Percentiles rank a stretch among this genome's conserved stretches.
phyloP scores from a whole-genome alignment of 2,329 filamentous ascomycete genomes.

The Alternaria gaisen region DNA sequence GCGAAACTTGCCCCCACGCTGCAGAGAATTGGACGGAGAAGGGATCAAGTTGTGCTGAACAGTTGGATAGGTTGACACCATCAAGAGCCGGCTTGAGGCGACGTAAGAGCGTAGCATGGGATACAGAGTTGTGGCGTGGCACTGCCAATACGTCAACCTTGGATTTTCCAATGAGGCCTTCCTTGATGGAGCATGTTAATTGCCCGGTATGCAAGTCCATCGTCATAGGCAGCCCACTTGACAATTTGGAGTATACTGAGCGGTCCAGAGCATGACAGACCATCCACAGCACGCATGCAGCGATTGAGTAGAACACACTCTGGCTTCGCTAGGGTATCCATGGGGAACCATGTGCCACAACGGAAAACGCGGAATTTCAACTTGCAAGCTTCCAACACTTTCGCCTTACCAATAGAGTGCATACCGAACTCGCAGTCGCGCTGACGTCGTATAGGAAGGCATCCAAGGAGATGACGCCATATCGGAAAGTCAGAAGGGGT shows the following conservation, averaged over 20 bases:
- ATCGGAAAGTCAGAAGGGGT: not conserved
- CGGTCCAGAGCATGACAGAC: not conserved
- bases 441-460: not conserved
- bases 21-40: not conserved
- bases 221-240: slow-evolving; percentile 6
- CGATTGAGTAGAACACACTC: not conserved
- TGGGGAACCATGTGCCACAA: not conserved
- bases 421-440: not conserved
- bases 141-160: not conserved
- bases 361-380: not conserved
- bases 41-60: not conserved
- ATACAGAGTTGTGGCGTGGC: not conserved
- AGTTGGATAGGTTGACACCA: not conserved
- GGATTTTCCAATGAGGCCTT: not conserved
- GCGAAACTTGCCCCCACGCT: not conserved
- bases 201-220: not conserved
- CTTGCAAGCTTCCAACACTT: not conserved
- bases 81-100: not conserved
- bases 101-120: not conserved
- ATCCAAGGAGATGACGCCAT: not conserved
- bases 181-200: not conserved
- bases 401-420: not conserved
- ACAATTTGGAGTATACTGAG: not conserved
- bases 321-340: not conserved
- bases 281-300: not conserved